Base-by-base conservation (phyloP, 306 rosid species). In the Ochetophila trinervis region DNA sequence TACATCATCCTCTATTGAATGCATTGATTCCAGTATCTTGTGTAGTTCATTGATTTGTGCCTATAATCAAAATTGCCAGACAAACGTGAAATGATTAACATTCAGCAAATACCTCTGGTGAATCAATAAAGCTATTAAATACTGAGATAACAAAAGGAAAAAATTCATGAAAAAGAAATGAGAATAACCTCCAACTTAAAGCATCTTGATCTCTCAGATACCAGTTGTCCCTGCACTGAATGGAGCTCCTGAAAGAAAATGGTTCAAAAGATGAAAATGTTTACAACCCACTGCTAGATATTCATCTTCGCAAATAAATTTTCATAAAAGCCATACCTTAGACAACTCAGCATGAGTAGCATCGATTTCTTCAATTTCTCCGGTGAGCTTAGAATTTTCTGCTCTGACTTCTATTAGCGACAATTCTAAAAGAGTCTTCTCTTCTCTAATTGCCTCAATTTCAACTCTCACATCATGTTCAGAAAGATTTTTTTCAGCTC, bases 141-240 rank as follows among this genome's bases (percentile, higher is more conserved):
- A 60, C 18, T 36, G 10, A 18, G 36, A 11, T 18, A 16, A 22
- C 15, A 12, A 52, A 30, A 36, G 18, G 55, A 18, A 62, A 34
- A 18, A 34, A 50, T 8, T 60, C 37, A 67, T 53, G 71, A 48
- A 59, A 56, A 50, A n/a, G 21, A 19, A 50, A 16, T 14, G 17
- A 50, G 40, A 49, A 50, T 37, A 57, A 93, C 99, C 99, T 94
- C 99, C 57, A 90, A 74, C 56, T 85, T 90, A 70, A 90, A 94
- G 81, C 97, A 94, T 78, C 99, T 86, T 68, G 99, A 94, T 80
- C 97, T 85, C 83, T 94, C 99, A 50, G 95, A 84, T 67, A 86
- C 81, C 59, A 94, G 88, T 74, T 94, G 97, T 22, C 87, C 95
- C 77, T 90, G 96, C 57, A 94, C 96, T 16, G 97, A 94, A 42